These are phyloP conservation scores for Colletotrichum caudatum DNA, from an alignment of 2,329 filamentous ascomycete species.

Conservation along the genomic window DNA sequence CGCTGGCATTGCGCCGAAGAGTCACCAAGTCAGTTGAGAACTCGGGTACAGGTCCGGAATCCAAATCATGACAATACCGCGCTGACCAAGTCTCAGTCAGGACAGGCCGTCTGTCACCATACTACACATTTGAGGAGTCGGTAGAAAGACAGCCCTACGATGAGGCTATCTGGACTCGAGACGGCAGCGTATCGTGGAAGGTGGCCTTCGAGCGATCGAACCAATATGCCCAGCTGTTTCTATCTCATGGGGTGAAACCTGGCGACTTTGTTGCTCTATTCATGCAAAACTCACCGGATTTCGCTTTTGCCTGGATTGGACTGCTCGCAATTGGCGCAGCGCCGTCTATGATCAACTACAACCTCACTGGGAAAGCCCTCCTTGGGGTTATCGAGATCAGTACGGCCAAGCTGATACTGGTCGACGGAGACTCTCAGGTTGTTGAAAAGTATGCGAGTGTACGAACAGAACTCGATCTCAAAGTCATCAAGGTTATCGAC, in stretches of 20 bases:
- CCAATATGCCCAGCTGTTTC: constrained; percentile 73
- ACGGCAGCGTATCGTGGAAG: constrained; percentile 69
- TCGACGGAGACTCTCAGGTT: constrained; percentile 68
- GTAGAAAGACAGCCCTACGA: constrained; percentile 64
- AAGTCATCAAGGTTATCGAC: constrained; percentile 66
- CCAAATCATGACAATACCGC: constrained; percentile 48
- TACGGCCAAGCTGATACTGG: constrained; percentile 66
- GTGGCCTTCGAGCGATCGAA: constrained; percentile 67
- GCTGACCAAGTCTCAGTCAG: constrained; percentile 51
- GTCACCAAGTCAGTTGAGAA: constrained; percentile 57
- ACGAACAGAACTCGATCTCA: constrained; percentile 60
- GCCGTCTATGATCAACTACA: constrained; percentile 79
- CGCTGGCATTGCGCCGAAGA: constrained; percentile 52
- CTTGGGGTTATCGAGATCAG: constrained; percentile 74
- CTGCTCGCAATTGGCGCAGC: constrained; percentile 75
- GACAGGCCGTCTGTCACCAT: constrained; percentile 68
- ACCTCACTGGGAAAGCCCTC: constrained; percentile 72
- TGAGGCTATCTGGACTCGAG: constrained; percentile 76
- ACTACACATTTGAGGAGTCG: constrained; percentile 73
- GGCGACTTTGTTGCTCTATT: constrained; percentile 74
- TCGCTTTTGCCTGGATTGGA: constrained; percentile 74
- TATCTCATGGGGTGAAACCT: constrained; percentile 67
- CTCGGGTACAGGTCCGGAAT: background rate
- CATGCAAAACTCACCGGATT: constrained; percentile 76
- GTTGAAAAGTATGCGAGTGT: constrained; percentile 69